Evolutionary conservation across 495 filamentous ascomycete genomes (phyloP).

Genomic region (Annulohypoxylon moriforme): DNA sequence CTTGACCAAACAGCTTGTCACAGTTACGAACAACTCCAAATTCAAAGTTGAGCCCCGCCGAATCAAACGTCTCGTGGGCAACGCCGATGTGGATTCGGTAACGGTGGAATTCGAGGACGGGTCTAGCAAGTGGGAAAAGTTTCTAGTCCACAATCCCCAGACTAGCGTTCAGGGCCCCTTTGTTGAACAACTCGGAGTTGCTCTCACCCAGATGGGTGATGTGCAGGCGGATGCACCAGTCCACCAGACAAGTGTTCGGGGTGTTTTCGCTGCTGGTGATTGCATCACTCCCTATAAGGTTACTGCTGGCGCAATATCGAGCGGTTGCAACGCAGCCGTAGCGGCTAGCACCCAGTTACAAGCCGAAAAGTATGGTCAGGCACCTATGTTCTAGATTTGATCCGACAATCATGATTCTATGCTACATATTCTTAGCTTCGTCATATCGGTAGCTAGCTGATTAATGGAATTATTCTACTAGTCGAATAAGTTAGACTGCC

Average conservation of each 20-base stretch:
- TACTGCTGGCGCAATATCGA: neutral
- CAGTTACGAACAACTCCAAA: neutral
- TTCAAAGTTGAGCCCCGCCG: conserved; percentile 27
- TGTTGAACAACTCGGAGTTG: conserved; percentile 37
- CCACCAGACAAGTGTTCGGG: conserved; percentile 32
- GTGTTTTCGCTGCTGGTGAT: conserved; percentile 46
- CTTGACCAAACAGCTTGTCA: conserved; percentile 16
- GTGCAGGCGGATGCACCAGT: conserved; percentile 28
- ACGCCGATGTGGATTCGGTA: neutral
- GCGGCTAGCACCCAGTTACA: conserved; percentile 8
- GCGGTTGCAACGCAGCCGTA: conserved; percentile 20
- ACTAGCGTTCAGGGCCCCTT: conserved; percentile 27
- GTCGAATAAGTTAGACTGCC: no score
- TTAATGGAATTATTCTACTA: no score
- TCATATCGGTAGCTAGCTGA: no score
- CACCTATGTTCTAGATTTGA: conserved; percentile 2
- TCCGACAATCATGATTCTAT: no score
- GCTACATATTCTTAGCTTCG: no score
- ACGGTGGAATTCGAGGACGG: conserved; percentile 29
- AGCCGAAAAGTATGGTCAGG: conserved; percentile 7
- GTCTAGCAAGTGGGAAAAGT: conserved; percentile 24
- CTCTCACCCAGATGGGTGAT: conserved; percentile 18
- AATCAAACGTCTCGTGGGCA: conserved; percentile 23
- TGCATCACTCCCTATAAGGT: conserved; percentile 19
- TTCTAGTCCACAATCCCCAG: conserved; percentile 21